Base-by-base conservation (phyloP, 768 basidiomycete genomes). In the Boletus tomentosulus region DNA sequence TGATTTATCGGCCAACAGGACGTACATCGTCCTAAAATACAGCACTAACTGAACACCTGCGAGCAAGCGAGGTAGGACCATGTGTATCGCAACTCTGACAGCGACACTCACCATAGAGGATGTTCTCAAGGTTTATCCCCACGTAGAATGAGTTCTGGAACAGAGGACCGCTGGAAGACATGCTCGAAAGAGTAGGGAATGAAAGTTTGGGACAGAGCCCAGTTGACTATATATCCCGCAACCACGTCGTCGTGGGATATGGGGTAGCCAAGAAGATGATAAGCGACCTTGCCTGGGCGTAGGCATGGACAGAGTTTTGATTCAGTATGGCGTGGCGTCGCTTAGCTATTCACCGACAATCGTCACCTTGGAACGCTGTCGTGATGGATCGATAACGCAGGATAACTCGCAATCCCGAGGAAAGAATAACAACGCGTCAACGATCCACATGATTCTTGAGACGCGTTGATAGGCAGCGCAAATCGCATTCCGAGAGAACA, bases 21-120 rank as follows among this genome's bases (percentile, higher is more conserved):
- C 49, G 6, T 50, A 56, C 57, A 68, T 62, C 45, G 64, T 62
- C 48, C 50, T 62, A 47, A 68, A 43, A 43, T 68, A 68, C 15
- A 67, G 37, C 24, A 66, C 59, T 4, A 67, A 25, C 37, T 68
- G 61, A 25, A 63, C 13, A 12, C 66, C 66, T 67, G 48, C 22
- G n/a, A 27, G 16, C 6, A 3, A 45, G 3, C 30, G 2, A 47
- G 30, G 10, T 45, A 7, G 55, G 46, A 31, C 28, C 2, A 0
- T 6, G 11, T 3, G 8, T 24, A 12, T 11, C n/a, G 16, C 30
- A 28, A 31, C 13, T 13, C 16, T 15, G 11, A 28, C 27, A 7
- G 1, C 1, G 11, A 6, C 1, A 53, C 61, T 48, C 48, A 63
- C 65, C 65, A 54, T 66, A 67, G 50, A 66, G 41, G 24, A 67